Base-by-base conservation (phyloP, 495 filamentous ascomycete species). In the Bacidia rubella region DNA sequence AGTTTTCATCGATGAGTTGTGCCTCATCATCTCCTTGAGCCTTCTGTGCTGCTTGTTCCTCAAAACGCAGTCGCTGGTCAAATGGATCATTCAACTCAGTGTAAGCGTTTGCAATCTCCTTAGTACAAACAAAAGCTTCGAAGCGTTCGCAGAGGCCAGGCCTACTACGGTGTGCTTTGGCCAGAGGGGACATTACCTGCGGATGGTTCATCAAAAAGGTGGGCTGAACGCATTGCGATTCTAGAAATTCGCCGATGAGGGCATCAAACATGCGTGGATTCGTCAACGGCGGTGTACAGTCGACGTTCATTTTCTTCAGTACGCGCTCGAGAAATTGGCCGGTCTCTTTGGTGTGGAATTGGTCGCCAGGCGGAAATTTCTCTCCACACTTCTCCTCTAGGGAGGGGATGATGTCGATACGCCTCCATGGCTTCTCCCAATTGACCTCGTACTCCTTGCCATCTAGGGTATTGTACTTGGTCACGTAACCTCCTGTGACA, bases 241-340 rank as follows among this genome's bases (percentile, higher is more conserved):
- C 92, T 60, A 96, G 90, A 69, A 90, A 95, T 60, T 95, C 89
- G 53, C 90, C 90, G 19, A 90, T 90, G 49, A 98, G 79, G 73
- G 89, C 95, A 71, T 98, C 92, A 48, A 98, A 81, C 85, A 97
- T 95, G 51, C 93, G 79, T n/a, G 90, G 83, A 64, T 95, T 96
- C 54, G 92, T 99, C 49, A 85, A 74, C 9, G 92, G 92, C 1
- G 90, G 81, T 21, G 87, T 71, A 74, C 90, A 97, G 12, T 95
- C 87, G 17, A 98, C 81, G 22, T 83, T 83, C 64, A 84, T 82
- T 77, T 95, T 93, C 76, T 89, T 83, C 23, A 90, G 77, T 3
- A 97, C 66, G 12, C 70, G 67, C 72, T 85, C 80, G 59, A 99
- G 79, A 77, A 95, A 97, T 50, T 85, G 79, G 61, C 84, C 84